These are phyloP conservation scores for Colletotrichum truncatum DNA, from an alignment of 2,329 filamentous ascomycete species.

Conservation along the genomic window DNA sequence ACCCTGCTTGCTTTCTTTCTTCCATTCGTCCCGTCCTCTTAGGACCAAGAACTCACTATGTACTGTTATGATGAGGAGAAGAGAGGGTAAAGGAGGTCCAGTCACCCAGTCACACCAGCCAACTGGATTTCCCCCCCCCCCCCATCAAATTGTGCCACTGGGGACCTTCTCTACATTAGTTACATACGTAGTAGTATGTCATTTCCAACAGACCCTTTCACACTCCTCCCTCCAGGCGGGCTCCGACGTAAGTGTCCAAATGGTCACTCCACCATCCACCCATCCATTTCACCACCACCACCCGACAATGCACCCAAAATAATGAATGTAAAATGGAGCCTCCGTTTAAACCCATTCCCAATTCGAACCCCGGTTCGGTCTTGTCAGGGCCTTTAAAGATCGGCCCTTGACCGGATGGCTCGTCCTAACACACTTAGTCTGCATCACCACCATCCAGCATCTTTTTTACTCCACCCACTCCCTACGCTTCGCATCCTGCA, in stretches of 20 bases:
- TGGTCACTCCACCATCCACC: conserved; percentile 27
- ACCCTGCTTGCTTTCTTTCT: not conserved
- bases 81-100: not conserved
- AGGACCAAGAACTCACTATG: not conserved
- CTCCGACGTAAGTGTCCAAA: conserved; percentile 1
- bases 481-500: conserved; percentile 24
- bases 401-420: conserved; percentile 22
- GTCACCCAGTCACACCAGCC: not conserved
- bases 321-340: conserved; percentile 18
- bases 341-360: conserved; percentile 18
- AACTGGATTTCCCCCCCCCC: not conserved
- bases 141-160: not conserved
- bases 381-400: conserved; percentile 25
- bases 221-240: not conserved
- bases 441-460: conserved; percentile 1
- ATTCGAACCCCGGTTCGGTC: conserved; percentile 9
- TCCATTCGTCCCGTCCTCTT: not conserved
- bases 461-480: conserved; percentile 24
- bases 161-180: no score
- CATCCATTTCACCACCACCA: conserved; percentile 19
- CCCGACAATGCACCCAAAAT: conserved; percentile 16
- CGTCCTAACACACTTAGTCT: conserved; percentile 3
- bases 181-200: no score
- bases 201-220: not conserved
- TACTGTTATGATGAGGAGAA: not conserved